phyloP scores from a whole-genome alignment of 176 grass and related monocot species.

The Aegilops tauschii region DNA sequence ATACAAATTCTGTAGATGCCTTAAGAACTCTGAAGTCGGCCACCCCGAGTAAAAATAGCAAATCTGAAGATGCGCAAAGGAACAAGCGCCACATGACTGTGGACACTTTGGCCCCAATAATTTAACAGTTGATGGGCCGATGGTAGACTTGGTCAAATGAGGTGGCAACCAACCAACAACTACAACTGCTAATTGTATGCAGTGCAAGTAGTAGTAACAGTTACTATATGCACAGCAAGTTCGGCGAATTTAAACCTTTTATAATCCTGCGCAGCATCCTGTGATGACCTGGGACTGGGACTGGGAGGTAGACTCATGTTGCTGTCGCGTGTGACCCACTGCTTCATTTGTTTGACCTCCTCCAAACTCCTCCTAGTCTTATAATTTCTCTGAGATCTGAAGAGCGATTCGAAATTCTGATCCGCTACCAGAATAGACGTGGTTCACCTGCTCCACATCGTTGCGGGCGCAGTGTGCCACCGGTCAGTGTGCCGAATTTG shows the following conservation, averaged over 20 bases:
- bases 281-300: slow-evolving; percentile 4
- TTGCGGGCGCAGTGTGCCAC: background rate
- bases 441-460: background rate
- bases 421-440: background rate
- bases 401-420: background rate
- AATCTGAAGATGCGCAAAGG: slow-evolving; percentile 31
- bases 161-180: background rate
- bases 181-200: background rate
- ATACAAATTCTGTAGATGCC: slow-evolving; percentile 32
- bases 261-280: background rate
- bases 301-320: slow-evolving; percentile 18
- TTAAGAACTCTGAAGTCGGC: slow-evolving; percentile 44
- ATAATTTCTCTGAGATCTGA: background rate
- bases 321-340: background rate
- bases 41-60: slow-evolving; percentile 36
- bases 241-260: slow-evolving; percentile 9
- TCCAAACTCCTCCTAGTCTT: background rate
- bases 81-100: slow-evolving; percentile 33
- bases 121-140: background rate
- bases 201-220: background rate
- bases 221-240: background rate
- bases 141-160: background rate
- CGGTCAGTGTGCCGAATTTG: background rate
- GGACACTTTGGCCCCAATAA: background rate
- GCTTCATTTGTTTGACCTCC: slow-evolving; percentile 24